Percentiles rank a stretch among this genome's conserved stretches.
Evolutionary conservation across 305 asterid genomes (phyloP).

Genomic region (Fraxinus ornus): DNA sequence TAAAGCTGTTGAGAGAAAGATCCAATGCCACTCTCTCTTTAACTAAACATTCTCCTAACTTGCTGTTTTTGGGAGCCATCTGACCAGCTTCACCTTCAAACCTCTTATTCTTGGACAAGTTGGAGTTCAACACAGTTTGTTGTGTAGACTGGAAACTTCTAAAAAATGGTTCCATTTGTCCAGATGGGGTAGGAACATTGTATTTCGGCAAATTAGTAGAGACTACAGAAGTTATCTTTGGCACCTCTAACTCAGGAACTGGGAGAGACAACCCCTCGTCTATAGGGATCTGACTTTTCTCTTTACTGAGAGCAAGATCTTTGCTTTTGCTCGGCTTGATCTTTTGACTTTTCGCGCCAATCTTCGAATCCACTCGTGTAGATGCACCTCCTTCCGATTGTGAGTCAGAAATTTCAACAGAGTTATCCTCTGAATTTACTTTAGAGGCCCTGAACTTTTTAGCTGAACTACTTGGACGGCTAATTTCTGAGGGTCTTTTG

Average conservation of each 20-base stretch:
- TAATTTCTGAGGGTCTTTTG: conserved; percentile 8
- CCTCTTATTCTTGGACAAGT: conserved; percentile 23
- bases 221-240: conserved; percentile 11
- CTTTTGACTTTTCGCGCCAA: conserved; percentile 15
- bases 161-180: conserved; percentile 21
- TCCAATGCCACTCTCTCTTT: conserved; percentile 36
- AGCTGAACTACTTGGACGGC: conserved; percentile 11
- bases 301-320: conserved; percentile 28
- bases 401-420: conserved; percentile 26
- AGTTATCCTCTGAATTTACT: conserved; percentile 23
- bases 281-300: conserved; percentile 18
- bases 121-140: conserved; percentile 14
- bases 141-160: conserved; percentile 20
- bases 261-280: conserved; percentile 18
- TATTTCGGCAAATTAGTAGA: conserved; percentile 29
- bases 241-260: conserved; percentile 13
- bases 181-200: conserved; percentile 17
- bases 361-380: conserved; percentile 15
- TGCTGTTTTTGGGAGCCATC: conserved; percentile 24
- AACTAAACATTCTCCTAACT: conserved; percentile 15
- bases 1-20: conserved; percentile 42
- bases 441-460: conserved; percentile 19
- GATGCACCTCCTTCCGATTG: conserved; percentile 34
- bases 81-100: conserved; percentile 30
- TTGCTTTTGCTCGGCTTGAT: conserved; percentile 30